phyloP scores from a whole-genome alignment of 148 eudicot genomes.

The Nepenthes mirabilis region DNA sequence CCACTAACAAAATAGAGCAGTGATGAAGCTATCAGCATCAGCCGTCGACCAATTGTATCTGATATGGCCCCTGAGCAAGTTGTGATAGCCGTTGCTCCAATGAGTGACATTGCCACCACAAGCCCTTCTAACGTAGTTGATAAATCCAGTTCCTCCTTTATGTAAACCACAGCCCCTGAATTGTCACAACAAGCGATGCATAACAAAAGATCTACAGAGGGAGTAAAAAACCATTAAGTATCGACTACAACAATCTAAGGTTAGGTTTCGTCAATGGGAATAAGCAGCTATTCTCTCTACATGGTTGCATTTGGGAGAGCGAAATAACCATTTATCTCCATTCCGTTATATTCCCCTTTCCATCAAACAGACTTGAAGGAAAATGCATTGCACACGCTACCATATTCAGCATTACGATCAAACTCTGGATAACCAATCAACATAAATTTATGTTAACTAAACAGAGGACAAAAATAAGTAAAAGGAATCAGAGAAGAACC shows the following conservation, averaged over 20 bases:
- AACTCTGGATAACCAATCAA: neutral
- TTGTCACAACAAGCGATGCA: neutral
- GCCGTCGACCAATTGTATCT: slow-evolving; percentile 75
- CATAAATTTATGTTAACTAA: neutral
- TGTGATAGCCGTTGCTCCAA: slow-evolving; percentile 80
- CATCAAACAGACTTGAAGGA: no score
- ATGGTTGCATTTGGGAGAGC: no score
- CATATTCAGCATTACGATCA: neutral
- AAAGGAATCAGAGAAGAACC: slow-evolving; percentile 21
- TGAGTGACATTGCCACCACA: slow-evolving; percentile 89
- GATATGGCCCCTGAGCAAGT: slow-evolving; percentile 80
- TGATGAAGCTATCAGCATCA: slow-evolving; percentile 74
- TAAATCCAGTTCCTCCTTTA: slow-evolving; percentile 51
- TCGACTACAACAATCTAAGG: neutral
- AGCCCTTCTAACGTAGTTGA: slow-evolving; percentile 59
- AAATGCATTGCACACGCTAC: no score
- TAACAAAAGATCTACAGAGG: neutral
- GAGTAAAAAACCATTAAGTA: no score
- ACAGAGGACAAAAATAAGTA: neutral
- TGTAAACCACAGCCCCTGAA: slow-evolving; percentile 65
- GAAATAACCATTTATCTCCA: no score
- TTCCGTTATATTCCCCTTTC: neutral
- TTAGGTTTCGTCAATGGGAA: no score
- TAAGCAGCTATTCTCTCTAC: no score
- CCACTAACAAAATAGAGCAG: slow-evolving; percentile 59